Evolutionary conservation across 345 rosid genomes (phyloP).

Genomic region (Hypericum perforatum): DNA sequence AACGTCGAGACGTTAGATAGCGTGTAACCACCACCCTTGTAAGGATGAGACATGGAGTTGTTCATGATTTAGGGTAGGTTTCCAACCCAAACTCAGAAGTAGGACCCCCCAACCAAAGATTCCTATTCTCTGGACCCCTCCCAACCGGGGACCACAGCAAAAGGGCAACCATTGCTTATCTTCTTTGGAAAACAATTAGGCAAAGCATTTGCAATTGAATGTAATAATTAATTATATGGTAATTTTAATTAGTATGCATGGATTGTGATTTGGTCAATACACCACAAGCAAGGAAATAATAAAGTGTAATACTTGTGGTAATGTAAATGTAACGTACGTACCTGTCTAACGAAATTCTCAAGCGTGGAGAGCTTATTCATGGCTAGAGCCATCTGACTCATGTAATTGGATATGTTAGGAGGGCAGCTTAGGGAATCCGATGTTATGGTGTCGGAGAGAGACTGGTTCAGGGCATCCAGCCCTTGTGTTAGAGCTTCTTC

Average conservation of each 20-base stretch:
- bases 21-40: slow-evolving; percentile 11
- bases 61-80: slow-evolving; percentile 26
- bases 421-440: slow-evolving; percentile 73
- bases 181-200: too few relatives aligned
- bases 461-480: slow-evolving; percentile 72
- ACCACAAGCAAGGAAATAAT: too few relatives aligned
- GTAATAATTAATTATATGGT: too few relatives aligned
- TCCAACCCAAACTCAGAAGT: slow-evolving; percentile 13
- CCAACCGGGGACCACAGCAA: slow-evolving; percentile 8
- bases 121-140: slow-evolving; percentile 16
- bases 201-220: too few relatives aligned
- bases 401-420: slow-evolving; percentile 78
- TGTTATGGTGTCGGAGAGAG: slow-evolving; percentile 73
- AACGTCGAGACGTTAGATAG: not conserved
- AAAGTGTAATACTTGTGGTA: too few relatives aligned
- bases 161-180: too few relatives aligned
- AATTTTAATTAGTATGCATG: too few relatives aligned
- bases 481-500: slow-evolving; percentile 93
- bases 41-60: slow-evolving; percentile 26
- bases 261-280: too few relatives aligned
- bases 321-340: slow-evolving; percentile 8
- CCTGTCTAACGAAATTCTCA: slow-evolving; percentile 93
- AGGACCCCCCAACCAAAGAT: slow-evolving; percentile 11
- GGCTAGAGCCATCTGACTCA: slow-evolving; percentile 94
- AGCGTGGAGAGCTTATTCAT: slow-evolving; percentile 88